phyloP scores from a whole-genome alignment of 441 rosid species.

The Mallotus repandus region DNA sequence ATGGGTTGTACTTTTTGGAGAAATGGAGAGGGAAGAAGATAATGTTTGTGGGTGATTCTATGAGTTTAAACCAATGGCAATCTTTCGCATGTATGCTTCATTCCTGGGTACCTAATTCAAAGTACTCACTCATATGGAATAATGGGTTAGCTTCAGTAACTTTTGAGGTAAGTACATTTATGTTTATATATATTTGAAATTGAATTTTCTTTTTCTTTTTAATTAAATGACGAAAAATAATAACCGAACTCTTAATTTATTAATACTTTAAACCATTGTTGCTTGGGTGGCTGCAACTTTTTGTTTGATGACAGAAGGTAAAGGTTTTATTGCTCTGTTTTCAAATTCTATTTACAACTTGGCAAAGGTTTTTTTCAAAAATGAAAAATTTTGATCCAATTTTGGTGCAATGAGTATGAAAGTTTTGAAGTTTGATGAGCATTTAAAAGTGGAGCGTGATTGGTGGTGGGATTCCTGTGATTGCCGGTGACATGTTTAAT shows the following conservation, averaged over 20 bases:
- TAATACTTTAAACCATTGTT: too few species aligned
- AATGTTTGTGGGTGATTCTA: slow-evolving; percentile 62
- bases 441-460: slow-evolving; percentile 39
- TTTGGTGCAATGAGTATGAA: too few species aligned
- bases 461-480: slow-evolving; percentile 27
- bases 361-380: too few species aligned
- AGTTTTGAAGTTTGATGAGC: not conserved
- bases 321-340: slow-evolving; percentile 2
- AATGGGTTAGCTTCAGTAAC: slow-evolving; percentile 32
- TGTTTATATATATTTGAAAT: not conserved
- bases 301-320: not conserved
- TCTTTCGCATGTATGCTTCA: slow-evolving; percentile 64
- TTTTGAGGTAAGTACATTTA: slow-evolving; percentile 31
- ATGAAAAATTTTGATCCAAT: too few species aligned
- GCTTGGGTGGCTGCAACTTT: not conserved
- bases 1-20: slow-evolving; percentile 40
- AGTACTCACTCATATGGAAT: slow-evolving; percentile 17
- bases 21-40: slow-evolving; percentile 52
- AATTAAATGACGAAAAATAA: too few species aligned
- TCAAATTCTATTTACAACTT: too few species aligned
- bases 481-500: slow-evolving; percentile 21
- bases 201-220: too few species aligned
- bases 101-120: slow-evolving; percentile 41
- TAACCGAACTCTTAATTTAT: too few species aligned
- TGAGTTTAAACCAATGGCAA: slow-evolving; percentile 54